These are phyloP conservation scores for Rhazya stricta DNA, from an alignment of 257 asterid genomes.

Conservation along the genomic window DNA sequence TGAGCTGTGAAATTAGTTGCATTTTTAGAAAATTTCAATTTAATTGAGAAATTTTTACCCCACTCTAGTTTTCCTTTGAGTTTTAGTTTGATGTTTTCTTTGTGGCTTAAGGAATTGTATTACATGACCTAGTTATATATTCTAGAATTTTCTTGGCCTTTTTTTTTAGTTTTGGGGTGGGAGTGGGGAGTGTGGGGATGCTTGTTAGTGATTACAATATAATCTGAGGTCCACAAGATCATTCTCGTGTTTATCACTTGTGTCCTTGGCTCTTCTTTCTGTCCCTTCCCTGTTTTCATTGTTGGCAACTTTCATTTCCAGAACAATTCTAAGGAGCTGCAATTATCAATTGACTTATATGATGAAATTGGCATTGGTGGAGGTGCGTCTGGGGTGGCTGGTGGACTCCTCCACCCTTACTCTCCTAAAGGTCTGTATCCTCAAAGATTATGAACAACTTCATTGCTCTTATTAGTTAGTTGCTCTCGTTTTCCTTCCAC, in stretches of 20 bases:
- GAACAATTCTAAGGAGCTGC: slow-evolving; percentile 58
- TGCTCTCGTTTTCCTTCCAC: background rate
- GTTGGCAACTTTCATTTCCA: slow-evolving; percentile 27
- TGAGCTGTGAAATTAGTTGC: background rate
- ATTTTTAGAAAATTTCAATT: background rate
- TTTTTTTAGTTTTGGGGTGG: too few species aligned
- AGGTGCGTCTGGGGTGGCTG: slow-evolving; percentile 99
- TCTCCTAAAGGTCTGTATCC: slow-evolving; percentile 75
- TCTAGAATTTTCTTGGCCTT: background rate
- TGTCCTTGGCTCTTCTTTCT: background rate
- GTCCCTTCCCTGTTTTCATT: slow-evolving; percentile 16
- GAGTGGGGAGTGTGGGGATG: background rate
- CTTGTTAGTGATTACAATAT: background rate
- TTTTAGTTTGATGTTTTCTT: too few species aligned
- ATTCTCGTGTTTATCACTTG: too few species aligned
- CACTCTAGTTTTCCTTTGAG: background rate
- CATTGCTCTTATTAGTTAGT: slow-evolving; percentile 8
- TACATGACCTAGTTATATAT: background rate
- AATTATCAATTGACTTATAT: slow-evolving; percentile 63
- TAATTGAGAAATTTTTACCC: background rate
- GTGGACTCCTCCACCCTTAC: slow-evolving; percentile 96
- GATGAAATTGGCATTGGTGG: slow-evolving; percentile 95
- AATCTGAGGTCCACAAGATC: too few species aligned
- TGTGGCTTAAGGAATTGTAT: background rate
- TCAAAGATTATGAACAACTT: background rate